Percentiles rank a stretch among this genome's conserved stretches.
Evolutionary conservation across 805 yeast genomes (phyloP).

Genomic region (Saccharomycopsis fodiens): DNA sequence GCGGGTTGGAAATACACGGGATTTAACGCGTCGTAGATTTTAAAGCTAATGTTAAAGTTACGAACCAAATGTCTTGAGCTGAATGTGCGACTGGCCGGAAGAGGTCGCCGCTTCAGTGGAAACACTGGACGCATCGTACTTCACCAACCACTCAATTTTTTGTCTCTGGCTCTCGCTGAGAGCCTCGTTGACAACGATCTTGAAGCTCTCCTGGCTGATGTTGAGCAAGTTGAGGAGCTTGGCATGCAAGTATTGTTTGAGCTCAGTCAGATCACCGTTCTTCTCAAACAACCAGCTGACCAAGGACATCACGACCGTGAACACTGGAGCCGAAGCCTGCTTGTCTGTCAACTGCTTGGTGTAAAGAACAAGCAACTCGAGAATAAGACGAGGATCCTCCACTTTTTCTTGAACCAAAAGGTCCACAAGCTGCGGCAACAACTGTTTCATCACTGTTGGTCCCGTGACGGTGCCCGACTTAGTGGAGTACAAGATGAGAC

Average conservation of each 20-base stretch:
- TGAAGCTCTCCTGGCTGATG: slow-evolving; percentile 40
- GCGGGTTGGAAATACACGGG: not conserved
- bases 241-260: slow-evolving; percentile 35
- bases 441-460: slow-evolving; percentile 32
- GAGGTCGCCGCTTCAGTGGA: not conserved
- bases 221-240: slow-evolving; percentile 41
- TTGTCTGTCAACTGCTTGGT: slow-evolving; percentile 32
- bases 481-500: slow-evolving; percentile 37
- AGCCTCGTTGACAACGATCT: slow-evolving; percentile 33
- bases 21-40: not conserved
- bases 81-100: slow-evolving; percentile 13
- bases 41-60: not conserved
- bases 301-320: slow-evolving; percentile 26
- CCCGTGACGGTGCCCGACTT: slow-evolving; percentile 25
- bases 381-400: slow-evolving; percentile 32
- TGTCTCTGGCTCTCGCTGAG: slow-evolving; percentile 34
- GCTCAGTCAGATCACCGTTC: slow-evolving; percentile 19
- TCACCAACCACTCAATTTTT: slow-evolving; percentile 22
- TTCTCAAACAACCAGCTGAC: slow-evolving; percentile 30
- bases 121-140: slow-evolving; percentile 7
- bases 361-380: slow-evolving; percentile 45
- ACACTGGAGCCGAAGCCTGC: slow-evolving; percentile 26
- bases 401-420: slow-evolving; percentile 23
- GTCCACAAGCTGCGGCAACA: slow-evolving; percentile 40
- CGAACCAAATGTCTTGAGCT: slow-evolving; percentile 17